phyloP scores from a whole-genome alignment of 495 filamentous ascomycete species.

The Glonium stellatum region DNA sequence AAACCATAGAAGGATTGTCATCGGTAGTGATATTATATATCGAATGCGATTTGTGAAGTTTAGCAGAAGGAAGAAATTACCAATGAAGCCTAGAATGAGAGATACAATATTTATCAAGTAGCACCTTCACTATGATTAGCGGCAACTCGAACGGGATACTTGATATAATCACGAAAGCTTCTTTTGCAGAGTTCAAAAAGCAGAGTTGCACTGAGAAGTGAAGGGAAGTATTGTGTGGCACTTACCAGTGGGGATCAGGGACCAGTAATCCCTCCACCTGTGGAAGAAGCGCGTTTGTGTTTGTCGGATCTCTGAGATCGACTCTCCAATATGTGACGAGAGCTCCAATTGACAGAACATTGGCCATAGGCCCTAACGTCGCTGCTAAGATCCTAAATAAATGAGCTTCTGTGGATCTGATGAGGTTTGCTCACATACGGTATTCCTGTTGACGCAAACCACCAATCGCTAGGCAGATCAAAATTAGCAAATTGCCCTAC shows the following conservation, averaged over 20 bases:
- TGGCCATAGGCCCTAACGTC: conserved; percentile 63
- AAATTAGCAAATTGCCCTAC: background rate
- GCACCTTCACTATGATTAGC: conserved; percentile 24
- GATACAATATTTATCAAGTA: conserved; percentile 53
- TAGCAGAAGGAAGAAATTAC: conserved; percentile 62
- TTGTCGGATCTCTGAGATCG: conserved; percentile 32
- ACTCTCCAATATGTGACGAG: conserved; percentile 60
- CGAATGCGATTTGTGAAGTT: conserved; percentile 77
- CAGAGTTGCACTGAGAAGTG: no score
- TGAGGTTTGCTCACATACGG: conserved; percentile 37
- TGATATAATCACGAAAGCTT: no score
- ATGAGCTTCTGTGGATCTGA: background rate
- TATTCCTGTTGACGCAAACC: conserved; percentile 69
- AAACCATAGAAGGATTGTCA: conserved; percentile 62
- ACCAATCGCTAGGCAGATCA: conserved; percentile 47
- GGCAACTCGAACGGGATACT: background rate
- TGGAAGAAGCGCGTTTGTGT: conserved; percentile 27
- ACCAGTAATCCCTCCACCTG: conserved; percentile 39
- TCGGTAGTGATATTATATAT: conserved; percentile 67
- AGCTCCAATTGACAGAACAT: conserved; percentile 67
- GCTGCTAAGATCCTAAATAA: conserved; percentile 51
- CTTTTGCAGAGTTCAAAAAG: no score
- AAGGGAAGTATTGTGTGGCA: background rate
- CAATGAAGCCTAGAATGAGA: conserved; percentile 56
- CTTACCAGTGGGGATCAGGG: conserved; percentile 30